Base-by-base conservation (phyloP, 2,329 filamentous ascomycete genomes). In the Claviceps digitariae region DNA sequence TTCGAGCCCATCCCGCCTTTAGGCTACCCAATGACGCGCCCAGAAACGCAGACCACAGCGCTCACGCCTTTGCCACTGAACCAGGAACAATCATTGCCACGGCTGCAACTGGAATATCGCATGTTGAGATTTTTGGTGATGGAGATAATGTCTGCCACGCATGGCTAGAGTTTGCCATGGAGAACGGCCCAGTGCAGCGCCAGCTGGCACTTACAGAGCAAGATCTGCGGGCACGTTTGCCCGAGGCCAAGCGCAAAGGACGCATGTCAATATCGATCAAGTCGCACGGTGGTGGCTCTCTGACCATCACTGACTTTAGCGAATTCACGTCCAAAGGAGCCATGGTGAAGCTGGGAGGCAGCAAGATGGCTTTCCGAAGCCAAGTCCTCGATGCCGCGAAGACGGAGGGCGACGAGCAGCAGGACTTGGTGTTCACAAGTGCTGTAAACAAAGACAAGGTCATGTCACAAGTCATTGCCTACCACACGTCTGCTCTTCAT, bases 1-100 rank as follows among this genome's bases (percentile, higher is more conserved):
- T 96, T 72, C 84, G 90, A 58, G 86, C 84, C 59, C 93, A 98
- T 64, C 89, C 90, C 4, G 90, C 87, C 66, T 97, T 98, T 73
- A 78, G 83, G 52, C 77, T 95, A 51, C 88, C 90, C 0, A 84
- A 82, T 53, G 93, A 97, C 61, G 70, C 78, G 5, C 70, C 78
- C 17, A 66, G 78, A 41, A 77, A 74, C 57, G 69, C 75, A 1
- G 90, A 96, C 60, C 79, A 80, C 38, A 90, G 87, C 58, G 79
- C 96, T 1, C 88, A 95, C 62, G 87, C 87, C 1, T 97, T 88
- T 83, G 82, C 86, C 0, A 81, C 91, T 1, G 90, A 95, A 54
- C 82, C 82, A 56, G 82, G 84, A 12, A 84, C 83, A 53, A 78
- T 93, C 15, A 72, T 93, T 44, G 76, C 90, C 20, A 90, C 86